Base-by-base conservation (phyloP, 306 rosid genomes). In the Begonia peltatifolia region DNA sequence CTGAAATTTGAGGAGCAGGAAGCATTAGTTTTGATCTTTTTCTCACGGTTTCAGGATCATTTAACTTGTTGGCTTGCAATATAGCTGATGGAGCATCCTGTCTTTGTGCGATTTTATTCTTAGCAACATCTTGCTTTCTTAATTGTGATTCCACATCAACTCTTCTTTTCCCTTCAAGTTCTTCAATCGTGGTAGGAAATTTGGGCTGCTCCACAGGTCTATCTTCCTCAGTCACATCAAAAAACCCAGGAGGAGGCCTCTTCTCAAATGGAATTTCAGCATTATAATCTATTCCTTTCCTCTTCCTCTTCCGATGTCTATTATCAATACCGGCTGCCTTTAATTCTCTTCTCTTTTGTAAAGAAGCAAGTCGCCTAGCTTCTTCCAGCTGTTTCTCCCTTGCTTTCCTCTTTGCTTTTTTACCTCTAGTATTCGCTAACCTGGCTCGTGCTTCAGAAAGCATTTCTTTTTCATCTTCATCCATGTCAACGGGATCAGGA, bases 401-500 rank as follows among this genome's bases (percentile, higher is more conserved):
- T 35, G 96, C 96, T 68, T 88, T 88, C 68, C 96, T 74, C 58
- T 87, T 87, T 1, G 96, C 96, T 71, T 87, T 87, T 71, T 87
- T 84, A 1, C 94, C 96, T 63, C 89, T 88, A 0, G 96, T 88
- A 62, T 88, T 88, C 14, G 94, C 96, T 63, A 88, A 73, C 73
- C 96, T 73, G 53, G 96, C 96, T 22, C 96, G 84, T 9, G 96
- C 96, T 69, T 88, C 96, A 0, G 96, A 88, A 74, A 88, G 87
- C 96, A 88, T 88, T 71, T 88, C 96, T 68, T 88, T 88, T 79
- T 87, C 96, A 59, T 87, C 96, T 82, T 87, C 96, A 54, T 87
- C 96, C 96, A 84, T 87, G 68, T 88, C 96, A 61, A 88, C 93
- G 14, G 96, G 96, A 61, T 88, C 96, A 1, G 96, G 96, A 0